These are phyloP conservation scores for Monascus ruber DNA, from an alignment of 2,329 filamentous ascomycete species.

Conservation along the genomic window DNA sequence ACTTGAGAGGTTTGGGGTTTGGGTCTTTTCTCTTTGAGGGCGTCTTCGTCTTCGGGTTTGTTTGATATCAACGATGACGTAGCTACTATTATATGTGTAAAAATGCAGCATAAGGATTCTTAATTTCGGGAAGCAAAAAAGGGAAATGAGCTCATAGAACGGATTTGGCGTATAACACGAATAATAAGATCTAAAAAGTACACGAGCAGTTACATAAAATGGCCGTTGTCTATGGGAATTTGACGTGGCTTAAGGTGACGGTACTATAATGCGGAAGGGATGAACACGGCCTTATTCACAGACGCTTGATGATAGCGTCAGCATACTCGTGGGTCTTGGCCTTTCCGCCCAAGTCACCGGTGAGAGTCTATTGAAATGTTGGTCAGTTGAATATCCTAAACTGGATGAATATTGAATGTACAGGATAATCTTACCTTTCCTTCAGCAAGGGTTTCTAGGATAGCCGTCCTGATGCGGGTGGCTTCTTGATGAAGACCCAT, in stretches of 20 bases:
- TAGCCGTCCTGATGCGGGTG: slow-evolving; percentile 79
- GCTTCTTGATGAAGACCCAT: slow-evolving; percentile 86
- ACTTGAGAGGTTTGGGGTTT: slow-evolving; percentile 6
- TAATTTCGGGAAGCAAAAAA: slow-evolving; percentile 2
- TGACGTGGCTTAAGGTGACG: too few relatives aligned
- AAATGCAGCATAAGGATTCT: too few relatives aligned
- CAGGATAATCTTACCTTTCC: slow-evolving; percentile 55
- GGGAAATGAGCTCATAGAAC: slow-evolving; percentile 3
- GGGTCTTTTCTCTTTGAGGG: not conserved
- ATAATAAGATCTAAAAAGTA: slow-evolving; percentile 17
- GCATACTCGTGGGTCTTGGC: slow-evolving; percentile 94
- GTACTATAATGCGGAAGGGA: slow-evolving; percentile 1
- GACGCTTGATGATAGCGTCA: slow-evolving; percentile 68
- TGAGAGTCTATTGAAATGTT: slow-evolving; percentile 49
- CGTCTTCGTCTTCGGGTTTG: too few relatives aligned
- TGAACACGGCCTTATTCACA: slow-evolving; percentile 29
- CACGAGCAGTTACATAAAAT: slow-evolving; percentile 19
- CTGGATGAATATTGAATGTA: not conserved
- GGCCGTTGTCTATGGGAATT: too few relatives aligned
- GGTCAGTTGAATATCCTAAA: not conserved
- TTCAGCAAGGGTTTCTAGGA: slow-evolving; percentile 89
- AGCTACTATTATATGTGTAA: too few relatives aligned
- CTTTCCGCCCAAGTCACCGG: slow-evolving; percentile 91
- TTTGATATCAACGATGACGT: too few relatives aligned
- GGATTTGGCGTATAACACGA: slow-evolving; percentile 1